Conservation (phyloP, 1,284 basidiomycete genomes). For the Moniliella sp. region DNA sequence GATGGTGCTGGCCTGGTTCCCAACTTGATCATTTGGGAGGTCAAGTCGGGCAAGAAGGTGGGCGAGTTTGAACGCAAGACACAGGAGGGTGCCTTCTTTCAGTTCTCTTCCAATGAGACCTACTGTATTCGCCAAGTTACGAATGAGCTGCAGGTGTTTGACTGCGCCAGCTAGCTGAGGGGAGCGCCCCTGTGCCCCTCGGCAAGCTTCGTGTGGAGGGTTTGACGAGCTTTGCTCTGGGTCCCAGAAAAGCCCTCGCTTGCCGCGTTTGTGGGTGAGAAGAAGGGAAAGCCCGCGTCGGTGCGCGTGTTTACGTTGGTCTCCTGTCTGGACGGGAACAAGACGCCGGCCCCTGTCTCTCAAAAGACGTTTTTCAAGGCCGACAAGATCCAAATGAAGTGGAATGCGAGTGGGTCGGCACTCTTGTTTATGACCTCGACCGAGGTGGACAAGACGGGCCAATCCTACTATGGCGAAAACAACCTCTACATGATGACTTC, state of each 20-base stretch:
- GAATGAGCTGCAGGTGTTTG: conserved; percentile 69
- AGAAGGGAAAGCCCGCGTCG: conserved; percentile 64
- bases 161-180: conserved; percentile 39
- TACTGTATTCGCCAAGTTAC: conserved; percentile 64
- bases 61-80: conserved; percentile 62
- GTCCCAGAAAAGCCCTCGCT: conserved; percentile 65
- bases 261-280: conserved; percentile 77
- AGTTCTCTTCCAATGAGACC: conserved; percentile 74
- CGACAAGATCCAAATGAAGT: conserved; percentile 77
- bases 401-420: conserved; percentile 64
- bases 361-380: conserved; percentile 86
- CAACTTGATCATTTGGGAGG: conserved; percentile 66
- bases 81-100: conserved; percentile 46
- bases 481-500: conserved; percentile 76
- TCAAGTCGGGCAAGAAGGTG: conserved; percentile 56
- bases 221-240: conserved; percentile 51
- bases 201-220: conserved; percentile 65
- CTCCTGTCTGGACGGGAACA: conserved; percentile 44
- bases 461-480: conserved; percentile 93
- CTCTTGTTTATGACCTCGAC: conserved; percentile 68
- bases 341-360: conserved; percentile 41
- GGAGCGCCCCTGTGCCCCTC: conserved; percentile 51
- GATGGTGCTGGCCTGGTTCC: conserved; percentile 49
- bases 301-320: conserved; percentile 62
- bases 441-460: conserved; percentile 87